A percentile compares a stretch with the other conserved stretches of the same genome.
phyloP scores from a whole-genome alignment of 768 basidiomycete species.

The Boletus vermiculosoides region DNA sequence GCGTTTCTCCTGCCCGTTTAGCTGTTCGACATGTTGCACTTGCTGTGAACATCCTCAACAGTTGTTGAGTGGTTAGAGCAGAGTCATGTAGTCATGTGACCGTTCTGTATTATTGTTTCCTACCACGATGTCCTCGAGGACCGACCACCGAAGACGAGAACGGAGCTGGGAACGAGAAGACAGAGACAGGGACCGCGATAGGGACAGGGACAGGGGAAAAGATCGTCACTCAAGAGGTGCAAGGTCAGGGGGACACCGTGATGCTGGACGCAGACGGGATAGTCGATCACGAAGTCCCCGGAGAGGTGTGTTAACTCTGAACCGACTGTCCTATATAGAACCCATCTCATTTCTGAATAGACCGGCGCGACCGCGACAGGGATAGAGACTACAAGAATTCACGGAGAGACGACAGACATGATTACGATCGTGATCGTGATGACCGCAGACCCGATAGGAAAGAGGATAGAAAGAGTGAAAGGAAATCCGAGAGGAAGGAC shows the following conservation, averaged over 20 bases:
- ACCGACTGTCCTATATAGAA: background rate
- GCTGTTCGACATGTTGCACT: slow-evolving; percentile 24
- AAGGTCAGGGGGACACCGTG: slow-evolving; percentile 33
- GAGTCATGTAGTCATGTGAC: slow-evolving; percentile 28
- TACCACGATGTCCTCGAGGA: slow-evolving; percentile 56
- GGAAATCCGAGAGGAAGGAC: slow-evolving; percentile 34
- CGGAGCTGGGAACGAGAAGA: slow-evolving; percentile 59
- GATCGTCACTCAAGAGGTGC: slow-evolving; percentile 44
- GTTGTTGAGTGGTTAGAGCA: background rate
- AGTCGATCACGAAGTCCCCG: slow-evolving; percentile 42
- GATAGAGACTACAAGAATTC: slow-evolving; percentile 40
- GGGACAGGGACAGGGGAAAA: slow-evolving; percentile 35
- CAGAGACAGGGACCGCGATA: slow-evolving; percentile 26
- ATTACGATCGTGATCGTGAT: slow-evolving; percentile 32
- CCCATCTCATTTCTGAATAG: slow-evolving; percentile 22
- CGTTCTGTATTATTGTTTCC: slow-evolving; percentile 25
- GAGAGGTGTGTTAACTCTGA: slow-evolving; percentile 25
- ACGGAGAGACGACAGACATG: slow-evolving; percentile 34
- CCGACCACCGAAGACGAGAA: slow-evolving; percentile 56
- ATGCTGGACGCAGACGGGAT: slow-evolving; percentile 33
- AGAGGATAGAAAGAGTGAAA: slow-evolving; percentile 34
- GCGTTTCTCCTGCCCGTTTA: slow-evolving; percentile 4
- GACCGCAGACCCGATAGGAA: slow-evolving; percentile 32
- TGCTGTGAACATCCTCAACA: slow-evolving; percentile 16
- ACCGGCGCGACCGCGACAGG: slow-evolving; percentile 34